phyloP scores from a whole-genome alignment of 2,329 filamentous ascomycete genomes.

The Seiridium cupressi region DNA sequence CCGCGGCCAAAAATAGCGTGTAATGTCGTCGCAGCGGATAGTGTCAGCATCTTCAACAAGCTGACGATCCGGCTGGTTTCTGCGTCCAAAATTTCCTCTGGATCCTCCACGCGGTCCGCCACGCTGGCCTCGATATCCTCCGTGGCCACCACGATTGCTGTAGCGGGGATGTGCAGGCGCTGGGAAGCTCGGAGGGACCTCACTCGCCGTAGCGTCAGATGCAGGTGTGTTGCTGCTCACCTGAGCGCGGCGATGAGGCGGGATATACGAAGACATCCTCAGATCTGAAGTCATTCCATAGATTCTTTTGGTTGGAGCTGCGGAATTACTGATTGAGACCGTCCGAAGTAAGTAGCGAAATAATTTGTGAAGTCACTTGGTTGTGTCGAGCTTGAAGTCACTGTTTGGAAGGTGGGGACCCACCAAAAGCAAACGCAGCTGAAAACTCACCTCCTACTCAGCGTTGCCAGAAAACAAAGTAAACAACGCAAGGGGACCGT shows the following conservation, averaged over 20 bases:
- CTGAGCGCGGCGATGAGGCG: not conserved
- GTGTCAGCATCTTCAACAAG: conserved; percentile 13
- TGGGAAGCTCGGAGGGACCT: not conserved
- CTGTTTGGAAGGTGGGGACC: no score
- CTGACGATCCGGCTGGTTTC: conserved; percentile 1
- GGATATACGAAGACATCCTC: not conserved
- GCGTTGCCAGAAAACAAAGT: no score
- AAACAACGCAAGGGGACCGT: no score
- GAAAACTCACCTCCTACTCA: no score
- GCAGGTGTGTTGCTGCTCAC: not conserved
- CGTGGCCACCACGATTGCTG: conserved; percentile 2
- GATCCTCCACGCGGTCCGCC: not conserved
- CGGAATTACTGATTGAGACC: no score
- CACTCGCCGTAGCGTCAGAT: not conserved
- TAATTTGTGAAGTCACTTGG: no score
- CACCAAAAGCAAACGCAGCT: no score
- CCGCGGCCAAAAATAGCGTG: conserved; percentile 13
- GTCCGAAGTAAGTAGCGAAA: no score
- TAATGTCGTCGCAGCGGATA: conserved; percentile 14
- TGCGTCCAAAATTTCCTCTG: conserved; percentile 6
- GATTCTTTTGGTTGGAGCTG: not conserved
- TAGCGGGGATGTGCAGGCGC: not conserved
- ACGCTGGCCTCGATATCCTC: conserved; percentile 3
- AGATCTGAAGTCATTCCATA: not conserved
- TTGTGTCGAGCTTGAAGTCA: no score